Evolutionary conservation across 371 early-diverging fungal genomes (phyloP).

Genomic region (Vittaforma corneae): DNA sequence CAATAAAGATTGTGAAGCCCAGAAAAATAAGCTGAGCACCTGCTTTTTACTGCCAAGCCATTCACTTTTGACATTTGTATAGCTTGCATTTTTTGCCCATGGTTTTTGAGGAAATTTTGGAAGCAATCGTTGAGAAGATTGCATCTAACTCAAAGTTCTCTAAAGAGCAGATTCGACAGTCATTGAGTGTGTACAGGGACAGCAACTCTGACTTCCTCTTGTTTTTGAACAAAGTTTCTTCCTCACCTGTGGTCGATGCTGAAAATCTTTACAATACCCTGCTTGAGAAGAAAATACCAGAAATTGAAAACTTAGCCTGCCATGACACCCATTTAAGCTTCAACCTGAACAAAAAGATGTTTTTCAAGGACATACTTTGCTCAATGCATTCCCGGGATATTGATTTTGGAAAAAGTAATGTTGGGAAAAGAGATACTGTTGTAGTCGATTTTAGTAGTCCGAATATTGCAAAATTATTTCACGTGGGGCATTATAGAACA

Average conservation of each 20-base stretch:
- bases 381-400: conserved; percentile 21
- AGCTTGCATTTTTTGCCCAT: not conserved
- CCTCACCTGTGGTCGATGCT: conserved; percentile 11
- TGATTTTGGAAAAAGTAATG: conserved; percentile 40
- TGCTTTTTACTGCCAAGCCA: not conserved
- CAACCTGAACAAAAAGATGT: conserved; percentile 34
- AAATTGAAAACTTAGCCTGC: conserved; percentile 19
- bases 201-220: conserved; percentile 29
- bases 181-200: conserved; percentile 17
- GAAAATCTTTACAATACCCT: conserved; percentile 17
- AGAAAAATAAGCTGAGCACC: no score
- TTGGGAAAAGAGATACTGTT: conserved; percentile 64
- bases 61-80: not conserved
- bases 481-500: conserved; percentile 92
- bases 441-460: conserved; percentile 88
- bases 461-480: conserved; percentile 98
- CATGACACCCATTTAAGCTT: conserved; percentile 24
- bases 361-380: conserved; percentile 26
- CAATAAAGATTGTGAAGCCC: no score
- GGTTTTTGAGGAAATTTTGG: conserved; percentile 31
- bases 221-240: conserved; percentile 33
- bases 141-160: conserved; percentile 4
- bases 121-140: conserved; percentile 18
- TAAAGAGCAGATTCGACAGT: conserved; percentile 15
- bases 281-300: not conserved